phyloP scores from a whole-genome alignment of 768 basidiomycete genomes.

The Cystofilobasidium capitatum region DNA sequence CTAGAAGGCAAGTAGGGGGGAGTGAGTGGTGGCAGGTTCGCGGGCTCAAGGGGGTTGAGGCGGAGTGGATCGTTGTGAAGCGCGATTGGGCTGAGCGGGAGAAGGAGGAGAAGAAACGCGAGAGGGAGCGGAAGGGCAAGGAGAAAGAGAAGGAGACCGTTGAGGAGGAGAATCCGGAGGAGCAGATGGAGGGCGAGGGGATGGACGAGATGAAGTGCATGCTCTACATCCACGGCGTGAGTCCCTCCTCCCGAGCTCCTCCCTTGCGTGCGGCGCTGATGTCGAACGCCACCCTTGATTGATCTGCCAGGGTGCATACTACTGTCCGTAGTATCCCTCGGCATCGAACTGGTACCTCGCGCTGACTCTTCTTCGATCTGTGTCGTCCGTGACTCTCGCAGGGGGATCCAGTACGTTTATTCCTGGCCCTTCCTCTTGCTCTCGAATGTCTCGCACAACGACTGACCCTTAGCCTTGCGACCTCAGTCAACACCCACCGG shows the following conservation, averaged over 20 bases:
- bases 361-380: not conserved
- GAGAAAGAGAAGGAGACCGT: constrained; percentile 13
- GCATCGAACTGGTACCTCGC: not conserved
- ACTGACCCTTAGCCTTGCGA: constrained; percentile 2
- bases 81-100: constrained; percentile 53
- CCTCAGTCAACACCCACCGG: constrained; percentile 40
- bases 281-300: constrained; percentile 36
- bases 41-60: constrained; percentile 68
- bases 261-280: not conserved
- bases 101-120: constrained; percentile 24
- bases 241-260: not conserved
- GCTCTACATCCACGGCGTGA: constrained; percentile 40
- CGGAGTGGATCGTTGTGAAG: constrained; percentile 76
- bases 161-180: constrained; percentile 49
- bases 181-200: constrained; percentile 43
- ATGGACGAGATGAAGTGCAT: constrained; percentile 33
- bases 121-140: constrained; percentile 27
- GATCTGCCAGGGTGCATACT: constrained; percentile 29
- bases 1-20: constrained; percentile 67
- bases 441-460: not conserved
- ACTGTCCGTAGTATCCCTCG: not conserved
- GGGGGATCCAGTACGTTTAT: constrained; percentile 4
- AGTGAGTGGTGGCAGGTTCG: constrained; percentile 98
- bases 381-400: not conserved
- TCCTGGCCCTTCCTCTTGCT: not conserved